Conservation (phyloP, 495 filamentous ascomycete species). For the Penicillium malachiteum region DNA sequence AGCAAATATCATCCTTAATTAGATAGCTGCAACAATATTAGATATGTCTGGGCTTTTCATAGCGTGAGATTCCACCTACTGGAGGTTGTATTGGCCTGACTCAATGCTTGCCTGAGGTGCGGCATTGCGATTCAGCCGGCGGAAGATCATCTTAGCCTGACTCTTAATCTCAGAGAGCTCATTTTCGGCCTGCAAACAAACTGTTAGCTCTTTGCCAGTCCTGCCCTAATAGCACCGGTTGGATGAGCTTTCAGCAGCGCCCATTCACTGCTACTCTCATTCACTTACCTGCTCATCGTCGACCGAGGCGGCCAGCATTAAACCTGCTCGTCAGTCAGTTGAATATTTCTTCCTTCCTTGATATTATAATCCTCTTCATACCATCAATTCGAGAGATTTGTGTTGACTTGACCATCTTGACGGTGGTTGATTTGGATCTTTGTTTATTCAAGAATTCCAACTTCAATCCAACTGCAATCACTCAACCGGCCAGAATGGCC, state of each 20-base stretch:
- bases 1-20: slow-evolving; percentile 78
- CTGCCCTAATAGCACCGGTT: background rate
- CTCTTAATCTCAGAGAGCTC: slow-evolving; percentile 84
- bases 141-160: slow-evolving; percentile 86
- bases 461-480: background rate
- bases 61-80: slow-evolving; percentile 54
- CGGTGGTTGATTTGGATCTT: slow-evolving; percentile 8
- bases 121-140: slow-evolving; percentile 79
- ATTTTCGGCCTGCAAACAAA: slow-evolving; percentile 56
- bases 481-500: slow-evolving; percentile 32
- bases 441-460: slow-evolving; percentile 10
- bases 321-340: slow-evolving; percentile 54
- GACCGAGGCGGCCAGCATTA: slow-evolving; percentile 92
- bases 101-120: slow-evolving; percentile 93
- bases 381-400: slow-evolving; percentile 93
- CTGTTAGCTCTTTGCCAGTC: background rate
- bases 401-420: slow-evolving; percentile 88
- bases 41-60: background rate
- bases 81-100: slow-evolving; percentile 77
- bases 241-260: too few species aligned
- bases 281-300: slow-evolving; percentile 75
- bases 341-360: slow-evolving; percentile 17
- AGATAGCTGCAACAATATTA: slow-evolving; percentile 64
- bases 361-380: slow-evolving; percentile 34
- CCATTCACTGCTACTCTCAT: background rate